A percentile compares a stretch with the other conserved stretches of the same genome.
Evolutionary conservation across 805 yeast genomes (phyloP).

Genomic region (Debaryomyces castellii): DNA sequence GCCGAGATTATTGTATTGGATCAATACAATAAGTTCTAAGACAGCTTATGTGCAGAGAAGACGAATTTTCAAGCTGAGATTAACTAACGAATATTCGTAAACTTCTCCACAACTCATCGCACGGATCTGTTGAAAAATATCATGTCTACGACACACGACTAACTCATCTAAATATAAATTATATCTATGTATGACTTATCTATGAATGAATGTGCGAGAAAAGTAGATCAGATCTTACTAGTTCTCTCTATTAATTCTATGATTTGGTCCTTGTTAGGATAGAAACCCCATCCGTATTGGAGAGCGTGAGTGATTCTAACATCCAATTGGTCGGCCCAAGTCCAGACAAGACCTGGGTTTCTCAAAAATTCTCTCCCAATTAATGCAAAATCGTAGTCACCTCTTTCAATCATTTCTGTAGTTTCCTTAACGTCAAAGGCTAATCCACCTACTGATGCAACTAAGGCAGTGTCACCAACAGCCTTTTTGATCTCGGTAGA

Average conservation of each 20-base stretch:
- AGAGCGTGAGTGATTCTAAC: conserved; percentile 38
- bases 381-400: conserved; percentile 47
- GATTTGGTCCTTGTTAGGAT: conserved; percentile 16
- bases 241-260: conserved; percentile 16
- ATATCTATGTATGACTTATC: too few species aligned
- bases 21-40: too few species aligned
- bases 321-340: conserved; percentile 50
- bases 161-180: too few species aligned
- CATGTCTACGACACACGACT: too few species aligned
- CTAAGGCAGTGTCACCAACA: conserved; percentile 40
- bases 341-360: conserved; percentile 50
- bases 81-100: too few species aligned
- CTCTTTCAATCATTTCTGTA: conserved; percentile 39
- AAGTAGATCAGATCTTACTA: neutral
- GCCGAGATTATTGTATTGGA: too few species aligned
- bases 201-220: too few species aligned
- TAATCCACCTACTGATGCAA: conserved; percentile 51
- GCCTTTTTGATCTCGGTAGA: conserved; percentile 44
- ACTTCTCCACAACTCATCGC: too few species aligned
- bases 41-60: too few species aligned
- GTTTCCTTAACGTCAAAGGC: conserved; percentile 30
- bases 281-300: conserved; percentile 20
- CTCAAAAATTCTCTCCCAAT: conserved; percentile 47
- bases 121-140: too few species aligned
- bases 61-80: too few species aligned